phyloP scores from a whole-genome alignment of 371 early-diverging fungal species.

The Rhizopus stolonifer region DNA sequence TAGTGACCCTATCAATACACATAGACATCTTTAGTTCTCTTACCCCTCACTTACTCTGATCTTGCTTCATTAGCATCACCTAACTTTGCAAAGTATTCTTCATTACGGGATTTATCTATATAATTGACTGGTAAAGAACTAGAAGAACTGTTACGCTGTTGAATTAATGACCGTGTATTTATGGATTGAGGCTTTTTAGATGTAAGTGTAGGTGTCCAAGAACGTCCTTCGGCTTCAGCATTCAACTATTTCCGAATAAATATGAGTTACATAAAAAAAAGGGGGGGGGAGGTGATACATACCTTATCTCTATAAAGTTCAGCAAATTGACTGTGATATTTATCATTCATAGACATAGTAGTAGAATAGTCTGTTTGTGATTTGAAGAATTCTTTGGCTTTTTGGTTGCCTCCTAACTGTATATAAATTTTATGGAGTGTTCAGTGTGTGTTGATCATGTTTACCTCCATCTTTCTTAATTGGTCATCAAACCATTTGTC shows the following conservation, averaged over 20 bases:
- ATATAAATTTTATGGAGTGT: too few relatives aligned
- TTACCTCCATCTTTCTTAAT: conserved; percentile 86
- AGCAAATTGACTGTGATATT: conserved; percentile 88
- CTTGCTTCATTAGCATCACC: conserved; percentile 23
- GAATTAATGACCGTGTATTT: conserved; percentile 16
- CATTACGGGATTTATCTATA: conserved; percentile 17
- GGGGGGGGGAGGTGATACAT: too few relatives aligned
- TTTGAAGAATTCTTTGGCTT: conserved; percentile 84
- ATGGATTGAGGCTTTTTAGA: conserved; percentile 11
- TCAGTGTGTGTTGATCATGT: too few relatives aligned
- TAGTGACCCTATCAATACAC: too few relatives aligned
- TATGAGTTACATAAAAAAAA: too few relatives aligned
- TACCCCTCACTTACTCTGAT: conserved; percentile 14
- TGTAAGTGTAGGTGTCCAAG: conserved; percentile 59
- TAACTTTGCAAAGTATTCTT: conserved; percentile 29
- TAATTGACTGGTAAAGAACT: conserved; percentile 14
- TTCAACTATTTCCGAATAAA: conserved; percentile 44
- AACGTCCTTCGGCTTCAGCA: conserved; percentile 77
- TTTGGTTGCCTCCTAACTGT: conserved; percentile 92
- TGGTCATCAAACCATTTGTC: conserved; percentile 97
- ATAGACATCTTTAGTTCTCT: conserved; percentile 1
- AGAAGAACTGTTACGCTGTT: conserved; percentile 24
- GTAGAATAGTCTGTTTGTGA: conserved; percentile 80
- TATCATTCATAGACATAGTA: conserved; percentile 78
- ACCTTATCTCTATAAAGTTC: conserved; percentile 85